Evolutionary conservation across 495 filamentous ascomycete species (phyloP).

Genomic region (Aspergillus campestris): DNA sequence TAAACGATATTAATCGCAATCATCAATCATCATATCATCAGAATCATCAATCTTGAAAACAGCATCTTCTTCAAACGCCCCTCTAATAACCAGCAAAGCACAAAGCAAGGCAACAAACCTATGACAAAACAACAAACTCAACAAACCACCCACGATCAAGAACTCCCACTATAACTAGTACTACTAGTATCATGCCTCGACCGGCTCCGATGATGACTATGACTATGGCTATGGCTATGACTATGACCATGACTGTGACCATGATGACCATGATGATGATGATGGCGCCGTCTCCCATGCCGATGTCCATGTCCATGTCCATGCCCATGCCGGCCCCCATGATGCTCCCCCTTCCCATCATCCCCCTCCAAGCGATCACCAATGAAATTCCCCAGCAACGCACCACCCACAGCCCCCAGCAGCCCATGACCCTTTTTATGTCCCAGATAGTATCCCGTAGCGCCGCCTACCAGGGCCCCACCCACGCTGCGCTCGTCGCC

Average conservation of each 20-base stretch:
- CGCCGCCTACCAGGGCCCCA: conserved; percentile 36
- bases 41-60: no score
- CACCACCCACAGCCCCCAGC: conserved; percentile 41
- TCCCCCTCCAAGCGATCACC: conserved; percentile 32
- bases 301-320: not conserved
- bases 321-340: not conserved
- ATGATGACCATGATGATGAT: conserved; percentile 6
- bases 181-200: conserved; percentile 13
- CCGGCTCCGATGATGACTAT: conserved; percentile 18
- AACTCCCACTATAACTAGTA: not conserved
- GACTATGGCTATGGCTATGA: conserved; percentile 3
- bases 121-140: no score
- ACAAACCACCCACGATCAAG: no score
- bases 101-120: no score
- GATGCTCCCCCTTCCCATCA: not conserved
- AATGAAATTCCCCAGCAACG: conserved; percentile 38
- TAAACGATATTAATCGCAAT: no score
- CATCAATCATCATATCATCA: no score
- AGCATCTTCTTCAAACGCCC: no score
- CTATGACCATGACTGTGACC: conserved; percentile 8
- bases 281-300: not conserved
- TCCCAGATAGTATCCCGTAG: conserved; percentile 38
- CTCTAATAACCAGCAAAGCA: no score
- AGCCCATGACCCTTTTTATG: conserved; percentile 41
- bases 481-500: conserved; percentile 31